phyloP scores from a whole-genome alignment of 305 asterid species.

The Fraxinus latifolia region DNA sequence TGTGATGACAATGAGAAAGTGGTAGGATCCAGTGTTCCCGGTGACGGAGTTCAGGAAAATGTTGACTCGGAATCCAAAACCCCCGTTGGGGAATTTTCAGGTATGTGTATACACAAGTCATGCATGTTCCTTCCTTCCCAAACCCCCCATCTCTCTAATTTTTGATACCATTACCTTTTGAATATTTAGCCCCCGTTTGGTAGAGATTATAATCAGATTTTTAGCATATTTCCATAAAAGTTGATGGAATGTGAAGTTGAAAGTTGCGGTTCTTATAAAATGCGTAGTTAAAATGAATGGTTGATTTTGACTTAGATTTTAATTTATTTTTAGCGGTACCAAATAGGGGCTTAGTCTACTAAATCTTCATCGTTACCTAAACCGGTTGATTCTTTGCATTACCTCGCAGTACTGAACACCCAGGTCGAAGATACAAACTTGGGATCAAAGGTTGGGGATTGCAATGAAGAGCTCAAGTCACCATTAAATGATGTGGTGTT shows the following conservation, averaged over 20 bases:
- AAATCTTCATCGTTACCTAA: constrained; percentile 3
- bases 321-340: background rate
- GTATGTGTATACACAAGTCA: constrained; percentile 32
- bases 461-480: constrained; percentile 31
- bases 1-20: constrained; percentile 34
- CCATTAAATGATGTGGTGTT: constrained; percentile 27
- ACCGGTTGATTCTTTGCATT: constrained; percentile 23
- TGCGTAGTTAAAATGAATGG: background rate
- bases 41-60: constrained; percentile 35
- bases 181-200: background rate
- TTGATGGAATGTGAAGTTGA: background rate
- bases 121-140: background rate
- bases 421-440: constrained; percentile 36
- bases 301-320: background rate
- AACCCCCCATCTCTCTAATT: background rate
- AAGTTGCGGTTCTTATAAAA: background rate
- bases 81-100: constrained; percentile 31
- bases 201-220: background rate
- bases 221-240: background rate
- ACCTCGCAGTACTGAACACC: constrained; percentile 46
- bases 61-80: constrained; percentile 37
- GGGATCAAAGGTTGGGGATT: constrained; percentile 30
- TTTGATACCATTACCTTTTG: constrained; percentile 1
- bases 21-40: constrained; percentile 28
- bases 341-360: background rate